phyloP scores from a whole-genome alignment of 1,284 basidiomycete species.

The Leccinum insigne region DNA sequence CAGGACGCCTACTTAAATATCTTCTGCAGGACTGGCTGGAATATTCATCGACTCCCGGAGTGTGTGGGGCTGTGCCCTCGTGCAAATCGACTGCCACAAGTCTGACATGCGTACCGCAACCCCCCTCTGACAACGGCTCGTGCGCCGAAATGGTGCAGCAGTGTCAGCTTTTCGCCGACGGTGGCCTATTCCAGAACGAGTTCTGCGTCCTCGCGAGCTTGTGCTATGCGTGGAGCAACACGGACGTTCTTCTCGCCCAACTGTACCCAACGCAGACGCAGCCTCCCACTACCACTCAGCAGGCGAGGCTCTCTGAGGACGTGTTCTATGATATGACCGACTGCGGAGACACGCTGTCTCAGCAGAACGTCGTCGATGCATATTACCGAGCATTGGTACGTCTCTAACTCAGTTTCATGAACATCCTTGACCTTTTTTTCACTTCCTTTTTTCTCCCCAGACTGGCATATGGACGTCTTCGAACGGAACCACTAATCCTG shows the following conservation, averaged over 20 bases:
- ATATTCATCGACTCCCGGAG: conserved; percentile 23
- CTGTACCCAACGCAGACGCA: conserved; percentile 12
- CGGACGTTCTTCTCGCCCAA: conserved; percentile 18
- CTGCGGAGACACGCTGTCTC: conserved; percentile 21
- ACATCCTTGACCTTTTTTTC: neutral
- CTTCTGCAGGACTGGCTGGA: conserved; percentile 23
- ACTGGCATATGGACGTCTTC: conserved; percentile 15
- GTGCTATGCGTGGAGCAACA: conserved; percentile 26
- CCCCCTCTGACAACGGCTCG: conserved; percentile 25
- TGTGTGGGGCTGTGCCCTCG: conserved; percentile 12
- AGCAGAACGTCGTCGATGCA: conserved; percentile 24
- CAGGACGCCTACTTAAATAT: neutral
- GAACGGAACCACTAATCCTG: conserved; percentile 2
- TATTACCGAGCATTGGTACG: conserved; percentile 24
- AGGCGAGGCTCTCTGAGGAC: conserved; percentile 18
- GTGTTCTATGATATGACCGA: conserved; percentile 26
- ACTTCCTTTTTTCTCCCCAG: conserved; percentile 1
- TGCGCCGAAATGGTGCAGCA: conserved; percentile 15
- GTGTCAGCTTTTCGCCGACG: conserved; percentile 15
- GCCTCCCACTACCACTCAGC: conserved; percentile 11
- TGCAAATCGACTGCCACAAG: neutral
- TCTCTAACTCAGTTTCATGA: neutral
- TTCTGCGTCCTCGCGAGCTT: conserved; percentile 26
- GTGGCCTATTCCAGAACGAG: conserved; percentile 27
- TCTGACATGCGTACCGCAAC: conserved; percentile 22